These are phyloP conservation scores for Barbarea vulgaris DNA, from an alignment of 345 rosid genomes.

Conservation along the genomic window DNA sequence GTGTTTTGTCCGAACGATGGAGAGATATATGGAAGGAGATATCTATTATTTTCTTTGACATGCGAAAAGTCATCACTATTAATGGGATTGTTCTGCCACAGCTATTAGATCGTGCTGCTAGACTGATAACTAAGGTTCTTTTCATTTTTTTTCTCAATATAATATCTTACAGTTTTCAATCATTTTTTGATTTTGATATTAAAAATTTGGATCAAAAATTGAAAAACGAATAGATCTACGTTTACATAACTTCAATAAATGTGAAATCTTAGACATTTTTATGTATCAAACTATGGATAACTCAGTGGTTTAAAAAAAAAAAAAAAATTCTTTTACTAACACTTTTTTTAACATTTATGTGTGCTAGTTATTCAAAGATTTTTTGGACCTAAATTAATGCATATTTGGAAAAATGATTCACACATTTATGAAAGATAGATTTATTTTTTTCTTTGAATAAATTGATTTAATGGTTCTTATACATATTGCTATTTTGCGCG, in stretches of 20 bases:
- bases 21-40: no score
- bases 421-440: no score
- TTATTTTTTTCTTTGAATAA: no score
- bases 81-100: neutral
- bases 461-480: no score
- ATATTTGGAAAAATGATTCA: no score
- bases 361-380: neutral
- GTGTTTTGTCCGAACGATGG: no score
- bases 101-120: neutral
- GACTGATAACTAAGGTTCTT: neutral
- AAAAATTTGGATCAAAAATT: neutral
- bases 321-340: neutral
- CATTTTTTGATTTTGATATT: neutral
- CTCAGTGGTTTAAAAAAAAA: no score
- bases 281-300: neutral
- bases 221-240: neutral
- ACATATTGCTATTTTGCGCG: no score
- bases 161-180: neutral
- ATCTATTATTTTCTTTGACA: no score
- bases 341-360: neutral
- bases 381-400: no score
- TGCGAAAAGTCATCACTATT: neutral
- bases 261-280: neutral
- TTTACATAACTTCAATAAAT: neutral
- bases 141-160: neutral